Evolutionary conservation across 1,284 basidiomycete species (phyloP).

Genomic region (Ceratobasidium sp.): DNA sequence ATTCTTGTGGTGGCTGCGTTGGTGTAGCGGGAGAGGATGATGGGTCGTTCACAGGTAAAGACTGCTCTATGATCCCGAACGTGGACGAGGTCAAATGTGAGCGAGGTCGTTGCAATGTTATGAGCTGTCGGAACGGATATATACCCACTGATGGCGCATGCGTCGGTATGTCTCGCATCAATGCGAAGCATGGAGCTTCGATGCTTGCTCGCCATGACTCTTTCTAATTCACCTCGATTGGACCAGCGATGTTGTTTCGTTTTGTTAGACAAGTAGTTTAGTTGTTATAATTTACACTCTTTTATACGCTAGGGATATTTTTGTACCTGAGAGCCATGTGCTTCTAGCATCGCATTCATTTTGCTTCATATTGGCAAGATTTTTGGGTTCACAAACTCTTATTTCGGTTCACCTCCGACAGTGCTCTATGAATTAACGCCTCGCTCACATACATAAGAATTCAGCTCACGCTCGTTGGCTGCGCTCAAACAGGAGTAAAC

Average conservation of each 20-base stretch:
- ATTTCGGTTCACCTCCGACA: too few species aligned
- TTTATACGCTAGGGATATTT: too few species aligned
- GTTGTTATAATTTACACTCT: too few species aligned
- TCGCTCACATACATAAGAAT: too few species aligned
- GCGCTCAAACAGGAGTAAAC: too few species aligned
- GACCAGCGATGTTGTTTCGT: neutral
- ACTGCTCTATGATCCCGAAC: constrained; percentile 34
- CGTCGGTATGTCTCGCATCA: neutral
- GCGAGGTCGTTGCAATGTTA: constrained; percentile 19
- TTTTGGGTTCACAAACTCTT: too few species aligned
- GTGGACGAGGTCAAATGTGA: constrained; percentile 28
- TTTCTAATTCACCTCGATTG: neutral
- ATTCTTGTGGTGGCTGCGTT: constrained; percentile 39
- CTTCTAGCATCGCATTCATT: too few species aligned
- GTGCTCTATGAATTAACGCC: too few species aligned
- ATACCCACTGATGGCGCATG: neutral
- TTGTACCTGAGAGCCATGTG: too few species aligned
- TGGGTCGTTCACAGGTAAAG: neutral
- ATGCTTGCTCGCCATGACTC: neutral
- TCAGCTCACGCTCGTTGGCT: too few species aligned
- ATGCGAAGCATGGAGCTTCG: neutral
- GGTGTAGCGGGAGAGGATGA: neutral
- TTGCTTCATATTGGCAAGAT: too few species aligned
- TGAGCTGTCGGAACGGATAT: neutral
- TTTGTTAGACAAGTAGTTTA: too few species aligned